These are phyloP conservation scores for Arctium minus DNA, from an alignment of 129 eudicot species.

Conservation along the genomic window DNA sequence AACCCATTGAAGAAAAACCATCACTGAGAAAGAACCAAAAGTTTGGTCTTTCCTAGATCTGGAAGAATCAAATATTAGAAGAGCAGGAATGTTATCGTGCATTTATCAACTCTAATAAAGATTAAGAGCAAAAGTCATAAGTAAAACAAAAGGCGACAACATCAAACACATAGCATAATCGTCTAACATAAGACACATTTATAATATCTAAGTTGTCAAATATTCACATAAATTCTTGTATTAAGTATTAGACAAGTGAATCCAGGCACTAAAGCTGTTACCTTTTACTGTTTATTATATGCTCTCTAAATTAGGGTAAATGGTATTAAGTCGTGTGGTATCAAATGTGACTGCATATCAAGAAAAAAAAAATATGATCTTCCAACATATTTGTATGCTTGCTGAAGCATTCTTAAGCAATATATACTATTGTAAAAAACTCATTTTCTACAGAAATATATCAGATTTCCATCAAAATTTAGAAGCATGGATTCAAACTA, in stretches of 20 bases:
- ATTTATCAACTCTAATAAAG: no score
- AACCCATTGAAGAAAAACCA: no score
- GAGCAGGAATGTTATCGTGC: no score
- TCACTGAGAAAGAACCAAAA: no score
- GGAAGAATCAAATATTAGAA: no score
- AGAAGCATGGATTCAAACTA: background rate
- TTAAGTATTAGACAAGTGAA: background rate
- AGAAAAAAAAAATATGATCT: background rate
- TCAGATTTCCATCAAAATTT: background rate
- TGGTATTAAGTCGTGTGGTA: background rate
- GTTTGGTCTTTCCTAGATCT: no score
- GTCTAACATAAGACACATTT: background rate
- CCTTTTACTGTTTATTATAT: background rate
- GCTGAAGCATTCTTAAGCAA: slow-evolving; percentile 2
- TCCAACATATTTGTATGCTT: slow-evolving; percentile 9
- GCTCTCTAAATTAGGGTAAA: background rate
- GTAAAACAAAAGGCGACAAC: no score
- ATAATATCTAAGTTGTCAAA: background rate
- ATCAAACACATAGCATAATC: no score
- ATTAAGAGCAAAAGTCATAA: no score
- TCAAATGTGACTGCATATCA: background rate
- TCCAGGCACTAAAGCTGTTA: background rate
- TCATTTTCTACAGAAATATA: background rate
- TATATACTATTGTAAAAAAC: background rate
- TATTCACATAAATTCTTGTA: background rate